Base-by-base conservation (phyloP, 1,284 basidiomycete genomes). In the Pseudozyma flocculosa region DNA sequence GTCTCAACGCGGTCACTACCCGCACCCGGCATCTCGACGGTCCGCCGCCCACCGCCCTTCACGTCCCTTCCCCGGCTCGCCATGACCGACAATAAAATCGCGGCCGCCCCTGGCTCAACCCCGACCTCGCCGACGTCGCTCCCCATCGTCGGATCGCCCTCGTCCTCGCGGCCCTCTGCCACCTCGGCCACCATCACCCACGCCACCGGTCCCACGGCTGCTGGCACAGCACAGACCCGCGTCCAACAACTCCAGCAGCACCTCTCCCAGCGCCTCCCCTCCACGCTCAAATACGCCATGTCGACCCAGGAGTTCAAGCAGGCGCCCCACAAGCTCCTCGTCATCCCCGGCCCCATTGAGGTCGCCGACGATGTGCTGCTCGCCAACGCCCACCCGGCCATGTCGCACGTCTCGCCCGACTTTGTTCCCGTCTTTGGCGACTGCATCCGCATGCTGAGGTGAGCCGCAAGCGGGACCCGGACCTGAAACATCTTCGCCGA, bases 391-490 rank as follows among this genome's bases (percentile, higher is more conserved):
- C 76, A 76, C 59, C 73, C 75, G n/a, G 67, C 73, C 34, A 71
- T 78, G 70, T 72, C 70, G 48, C 95, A 99, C 80, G 88, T 93
- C 71, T 89, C 91, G 40, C 85, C 88, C 14, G 90, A 92, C 45
- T 97, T 99, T 79, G 84, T 92, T 41, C 85, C 87, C 38, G 85
- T 92, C 51, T 91, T 98, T 68, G 90, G 91, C 37, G 90, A 96
- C 76, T 89, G 87, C 78, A 85, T 98, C 62, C 85, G 88, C 59
- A 87, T 95, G 86, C 87, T 89, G n/a, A n/a, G n/a, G n/a, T n/a
- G n/a, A n/a, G n/a, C n/a, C n/a, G n/a, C n/a, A 21, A n/a, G n/a
- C n/a, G n/a, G n/a, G n/a, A n/a, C 83, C 88, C 85, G 84, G 70
- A 65, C 53, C 24, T 23, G 19, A 37, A 29, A 80, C 94, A 19